Percentiles rank a stretch among this genome's conserved stretches.
These are phyloP conservation scores for Neostapfia colusana DNA, from an alignment of 176 grass and related monocot species.

Conservation along the genomic window DNA sequence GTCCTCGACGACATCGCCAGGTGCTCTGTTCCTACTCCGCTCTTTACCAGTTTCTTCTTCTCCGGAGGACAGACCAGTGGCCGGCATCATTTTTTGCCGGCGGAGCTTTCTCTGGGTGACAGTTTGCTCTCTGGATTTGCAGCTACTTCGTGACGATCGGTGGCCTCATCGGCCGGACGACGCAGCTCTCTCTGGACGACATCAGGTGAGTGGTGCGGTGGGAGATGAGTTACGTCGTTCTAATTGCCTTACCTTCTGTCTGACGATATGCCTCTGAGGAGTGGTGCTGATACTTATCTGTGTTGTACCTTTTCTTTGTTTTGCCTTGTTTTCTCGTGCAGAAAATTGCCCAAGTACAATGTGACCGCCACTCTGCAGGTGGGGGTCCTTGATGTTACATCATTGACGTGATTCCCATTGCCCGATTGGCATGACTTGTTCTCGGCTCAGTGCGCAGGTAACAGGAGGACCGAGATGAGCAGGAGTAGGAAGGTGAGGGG, in stretches of 20 bases:
- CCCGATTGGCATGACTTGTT: background rate
- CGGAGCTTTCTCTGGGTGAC: background rate
- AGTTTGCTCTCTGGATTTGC: slow-evolving; percentile 2
- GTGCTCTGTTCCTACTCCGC: background rate
- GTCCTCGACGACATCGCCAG: slow-evolving; percentile 51
- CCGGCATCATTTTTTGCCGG: slow-evolving; percentile 36
- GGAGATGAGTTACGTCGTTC: background rate
- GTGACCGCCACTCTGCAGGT: slow-evolving; percentile 78
- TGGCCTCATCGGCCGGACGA: slow-evolving; percentile 47
- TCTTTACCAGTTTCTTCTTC: background rate
- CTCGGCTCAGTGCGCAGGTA: slow-evolving; percentile 63
- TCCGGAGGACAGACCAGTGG: background rate
- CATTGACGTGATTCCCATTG: background rate
- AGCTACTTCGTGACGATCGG: slow-evolving; percentile 57
- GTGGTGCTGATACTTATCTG: too few species aligned
- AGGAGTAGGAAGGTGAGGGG: slow-evolving; percentile 58
- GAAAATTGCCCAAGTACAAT: slow-evolving; percentile 69
- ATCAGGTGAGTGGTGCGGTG: slow-evolving; percentile 44
- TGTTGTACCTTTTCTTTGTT: too few species aligned
- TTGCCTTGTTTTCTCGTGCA: slow-evolving; percentile 3
- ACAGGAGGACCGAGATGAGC: slow-evolving; percentile 81
- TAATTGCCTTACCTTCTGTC: background rate
- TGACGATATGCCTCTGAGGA: background rate
- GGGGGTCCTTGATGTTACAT: background rate
- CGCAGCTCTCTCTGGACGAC: slow-evolving; percentile 53